Conservation (phyloP, 768 basidiomycete species). For the Trametes meyenii region DNA sequence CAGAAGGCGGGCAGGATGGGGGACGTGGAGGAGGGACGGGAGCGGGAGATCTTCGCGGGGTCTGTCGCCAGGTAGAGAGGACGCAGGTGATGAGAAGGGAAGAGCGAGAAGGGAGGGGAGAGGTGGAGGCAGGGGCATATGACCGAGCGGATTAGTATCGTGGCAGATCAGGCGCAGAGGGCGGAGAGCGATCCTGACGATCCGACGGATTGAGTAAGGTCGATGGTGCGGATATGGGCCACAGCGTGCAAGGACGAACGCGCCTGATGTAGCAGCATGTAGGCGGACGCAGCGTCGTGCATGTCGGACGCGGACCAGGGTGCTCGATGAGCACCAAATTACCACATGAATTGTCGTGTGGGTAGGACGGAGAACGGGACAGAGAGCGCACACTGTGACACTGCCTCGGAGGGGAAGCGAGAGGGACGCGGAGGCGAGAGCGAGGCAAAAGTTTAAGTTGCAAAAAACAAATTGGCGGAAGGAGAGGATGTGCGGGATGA, state of each 20-base stretch:
- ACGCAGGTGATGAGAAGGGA: not conserved
- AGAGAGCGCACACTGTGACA: too few relatives aligned
- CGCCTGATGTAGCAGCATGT: too few relatives aligned
- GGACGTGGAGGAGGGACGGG: slow-evolving; percentile 1
- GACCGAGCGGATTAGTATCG: slow-evolving; percentile 18
- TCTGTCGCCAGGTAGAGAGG: not conserved
- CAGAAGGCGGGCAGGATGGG: slow-evolving; percentile 11
- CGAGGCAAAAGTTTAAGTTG: slow-evolving; percentile 19
- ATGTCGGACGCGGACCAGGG: not conserved
- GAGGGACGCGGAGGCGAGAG: not conserved
- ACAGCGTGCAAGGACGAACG: not conserved
- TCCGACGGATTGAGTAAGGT: slow-evolving; percentile 14
- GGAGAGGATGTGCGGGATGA: slow-evolving; percentile 1
- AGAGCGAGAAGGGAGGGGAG: slow-evolving; percentile 1
- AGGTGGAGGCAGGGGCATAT: slow-evolving; percentile 14
- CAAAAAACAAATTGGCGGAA: slow-evolving; percentile 12
- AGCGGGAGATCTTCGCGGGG: slow-evolving; percentile 17
- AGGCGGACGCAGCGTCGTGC: too few relatives aligned
- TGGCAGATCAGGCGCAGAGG: slow-evolving; percentile 19
- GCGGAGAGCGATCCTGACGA: slow-evolving; percentile 18
- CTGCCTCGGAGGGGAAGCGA: too few relatives aligned
- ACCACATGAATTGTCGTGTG: too few relatives aligned
- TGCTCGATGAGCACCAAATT: too few relatives aligned
- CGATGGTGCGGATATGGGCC: slow-evolving; percentile 18
- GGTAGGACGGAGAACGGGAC: too few relatives aligned